Base-by-base conservation (phyloP, 192 early-diverging fungal genomes). In the Paraglomus brasilianum region DNA sequence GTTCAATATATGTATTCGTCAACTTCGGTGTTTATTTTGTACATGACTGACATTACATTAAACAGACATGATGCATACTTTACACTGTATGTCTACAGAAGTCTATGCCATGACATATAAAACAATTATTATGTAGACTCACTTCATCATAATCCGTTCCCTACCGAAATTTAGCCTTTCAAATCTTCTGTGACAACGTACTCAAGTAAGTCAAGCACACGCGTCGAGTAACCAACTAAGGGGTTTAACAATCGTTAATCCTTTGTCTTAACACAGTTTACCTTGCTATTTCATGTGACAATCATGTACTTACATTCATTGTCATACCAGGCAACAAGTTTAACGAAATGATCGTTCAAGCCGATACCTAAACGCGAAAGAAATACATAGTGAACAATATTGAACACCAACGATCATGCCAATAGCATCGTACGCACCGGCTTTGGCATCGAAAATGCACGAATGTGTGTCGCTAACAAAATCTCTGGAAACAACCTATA, bases 251-350 rank as follows among this genome's bases (percentile, higher is more conserved):
- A n/a, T n/a, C n/a, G n/a, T n/a, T n/a, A n/a, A n/a, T n/a, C n/a
- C n/a, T n/a, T n/a, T n/a, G n/a, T n/a, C n/a, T n/a, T n/a, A n/a
- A n/a, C n/a, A n/a, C n/a, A n/a, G n/a, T n/a, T n/a, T n/a, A n/a
- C n/a, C n/a, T n/a, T n/a, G n/a, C n/a, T n/a, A n/a, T n/a, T n/a
- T n/a, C n/a, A n/a, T n/a, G n/a, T n/a, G n/a, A n/a, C n/a, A n/a
- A n/a, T n/a, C n/a, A n/a, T n/a, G n/a, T n/a, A 67, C 65, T 43
- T 53, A 67, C 65, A 67, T 67, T 67, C 65, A 49, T 81, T 87
- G 78, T 95, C 93, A 82, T 93, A 97, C 91, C 92, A 97, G 44
- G 93, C 87, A 56, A 98, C 83, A 24, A 98, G 74, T 92, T 98
- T 98, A 85, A 97, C 93, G 81, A 97, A 98, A 76, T 85, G 90